Base-by-base conservation (phyloP, 768 basidiomycete genomes). In the Termitomyces heimii region DNA sequence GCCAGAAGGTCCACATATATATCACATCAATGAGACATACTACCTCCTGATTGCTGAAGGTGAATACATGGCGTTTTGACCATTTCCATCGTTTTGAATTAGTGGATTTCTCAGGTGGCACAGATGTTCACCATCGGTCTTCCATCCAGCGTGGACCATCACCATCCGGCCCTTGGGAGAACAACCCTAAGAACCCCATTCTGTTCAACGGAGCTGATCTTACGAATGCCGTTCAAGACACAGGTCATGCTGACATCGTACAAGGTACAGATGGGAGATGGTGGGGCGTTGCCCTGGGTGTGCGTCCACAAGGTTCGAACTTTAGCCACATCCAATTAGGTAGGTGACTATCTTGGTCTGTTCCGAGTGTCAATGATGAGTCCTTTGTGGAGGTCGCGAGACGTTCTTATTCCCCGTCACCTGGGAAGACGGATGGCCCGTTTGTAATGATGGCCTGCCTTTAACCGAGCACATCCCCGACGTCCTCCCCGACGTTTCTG, bases 31-130 rank as follows among this genome's bases (percentile, higher is more conserved):
- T 58, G 63, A 62, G 2, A 74, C 73, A 7, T 76, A 76, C 54
- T 75, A 75, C 42, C 65, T 76, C 34, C 62, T 76, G 49, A 74
- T 75, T 43, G 75, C 75, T 8, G 74, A 76, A 68, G 73, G 71
- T 72, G 24, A 2, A 26, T 40, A 4, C 39, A 40, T 7, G 45
- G 20, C 22, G 24, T 6, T 55, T 1, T 12, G 18, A n/a, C 46
- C 37, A 49, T 46, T 22, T 22, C 28, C 29, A 32, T 40, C 29
- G 22, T 9, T 16, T 31, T 28, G 13, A 5, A 28, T 20, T 14
- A 3, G 29, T 29, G 28, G 9, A 50, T 2, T 37, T 18, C 4
- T 20, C 16, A 75, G 74, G 75, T 24, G 74, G 75, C 0, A 70
- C 74, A 8, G 71, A 64, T 22, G 62, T 67, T 18, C 61, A 67